Base-by-base conservation (phyloP, 768 basidiomycete genomes). In the Russula emetica region DNA sequence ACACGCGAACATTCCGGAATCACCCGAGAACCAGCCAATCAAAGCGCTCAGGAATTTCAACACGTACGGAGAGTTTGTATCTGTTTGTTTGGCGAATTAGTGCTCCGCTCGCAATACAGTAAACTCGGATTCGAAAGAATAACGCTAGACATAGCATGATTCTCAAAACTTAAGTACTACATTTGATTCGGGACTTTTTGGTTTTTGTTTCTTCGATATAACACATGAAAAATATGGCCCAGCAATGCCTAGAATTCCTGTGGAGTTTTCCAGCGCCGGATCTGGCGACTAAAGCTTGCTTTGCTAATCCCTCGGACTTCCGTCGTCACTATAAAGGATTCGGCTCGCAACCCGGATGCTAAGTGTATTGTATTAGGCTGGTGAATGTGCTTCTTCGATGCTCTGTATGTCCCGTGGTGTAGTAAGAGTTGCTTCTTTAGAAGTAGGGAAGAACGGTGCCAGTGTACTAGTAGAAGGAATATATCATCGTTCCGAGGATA, bases 251-350 rank as follows among this genome's bases (percentile, higher is more conserved):
- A 30, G 24, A 40, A 8, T 24, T 22, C n/a, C 32, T 0, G 16
- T 14, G 20, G 34, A 50, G 22, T 14, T 44, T 16, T 26, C 44
- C n/a, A 13, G 32, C 44, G n/a, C n/a, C n/a, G 45, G 40, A 32
- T 24, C 8, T 3, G 28, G 42, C 28, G 28, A 45, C n/a, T n/a
- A n/a, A 18, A n/a, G 22, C 5, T 14, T 61, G 60, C 60, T 61
- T 61, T 61, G 60, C 42, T 61, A 61, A 61, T 61, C 42, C 30
- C 22, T 2, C 51, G 38, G 59, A 60, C 26, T 6, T 52, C 36
- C 14, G 50, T 16, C n/a, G 1, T 28, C n/a, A 8, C 36, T 2
- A 4, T n/a, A 5, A 32, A 30, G 18, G 8, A 7, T 22, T 26
- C 57, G 18, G n/a, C n/a, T 14, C 18, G 32, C 20, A 9, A 28